Evolutionary conservation across 78 protist genomes (phyloP).

Genomic region (Polysphondylium violaceum): DNA sequence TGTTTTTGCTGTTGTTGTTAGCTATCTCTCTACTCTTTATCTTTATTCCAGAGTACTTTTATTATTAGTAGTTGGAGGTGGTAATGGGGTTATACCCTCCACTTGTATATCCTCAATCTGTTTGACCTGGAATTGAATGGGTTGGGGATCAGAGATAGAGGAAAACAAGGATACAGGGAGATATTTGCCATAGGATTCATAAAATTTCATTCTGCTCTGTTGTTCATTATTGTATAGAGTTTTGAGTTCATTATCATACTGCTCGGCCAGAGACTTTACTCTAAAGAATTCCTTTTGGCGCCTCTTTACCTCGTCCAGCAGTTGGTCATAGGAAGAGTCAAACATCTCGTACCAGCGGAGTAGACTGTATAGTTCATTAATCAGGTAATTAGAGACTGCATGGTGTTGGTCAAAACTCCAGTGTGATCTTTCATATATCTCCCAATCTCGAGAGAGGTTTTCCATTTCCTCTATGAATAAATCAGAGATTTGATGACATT

Average conservation of each 20-base stretch:
- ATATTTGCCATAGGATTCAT: constrained; percentile 38
- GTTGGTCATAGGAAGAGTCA: background rate
- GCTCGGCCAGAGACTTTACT: constrained; percentile 8
- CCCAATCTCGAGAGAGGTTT: constrained; percentile 4
- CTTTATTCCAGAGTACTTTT: no score
- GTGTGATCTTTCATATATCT: constrained; percentile 1
- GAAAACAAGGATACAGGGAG: constrained; percentile 23
- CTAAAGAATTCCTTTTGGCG: constrained; percentile 2
- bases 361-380: constrained; percentile 10
- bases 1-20: no score
- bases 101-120: no score
- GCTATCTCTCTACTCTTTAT: no score
- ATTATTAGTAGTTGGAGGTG: no score
- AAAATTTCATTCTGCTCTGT: constrained; percentile 1
- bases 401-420: background rate
- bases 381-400: background rate
- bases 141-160: background rate
- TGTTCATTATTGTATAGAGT: background rate
- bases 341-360: constrained; percentile 10
- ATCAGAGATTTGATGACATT: background rate
- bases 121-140: background rate
- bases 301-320: background rate
- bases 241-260: background rate
- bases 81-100: no score
- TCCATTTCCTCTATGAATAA: background rate